Conservation (phyloP, 2,329 filamentous ascomycete genomes). For the Claviceps arundinis region DNA sequence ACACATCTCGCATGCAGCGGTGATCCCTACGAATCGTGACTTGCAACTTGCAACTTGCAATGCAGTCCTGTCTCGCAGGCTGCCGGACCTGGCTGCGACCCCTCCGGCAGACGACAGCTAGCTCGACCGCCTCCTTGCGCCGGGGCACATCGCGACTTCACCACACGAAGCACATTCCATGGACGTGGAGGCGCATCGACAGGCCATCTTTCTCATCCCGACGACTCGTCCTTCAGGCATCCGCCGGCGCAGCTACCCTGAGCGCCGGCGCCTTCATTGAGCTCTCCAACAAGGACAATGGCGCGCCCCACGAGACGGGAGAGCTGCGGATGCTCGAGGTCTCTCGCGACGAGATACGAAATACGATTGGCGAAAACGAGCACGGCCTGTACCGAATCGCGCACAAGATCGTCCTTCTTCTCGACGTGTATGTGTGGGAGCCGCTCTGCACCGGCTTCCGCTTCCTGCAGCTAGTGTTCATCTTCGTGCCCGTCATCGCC, state of each 20-base stretch:
- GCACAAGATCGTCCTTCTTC: constrained; percentile 47
- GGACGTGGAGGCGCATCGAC: constrained; percentile 5
- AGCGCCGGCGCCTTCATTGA: constrained; percentile 45
- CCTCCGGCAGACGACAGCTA: constrained; percentile 16
- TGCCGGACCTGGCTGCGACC: constrained; percentile 31
- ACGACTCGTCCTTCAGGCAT: constrained; percentile 24
- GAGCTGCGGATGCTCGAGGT: constrained; percentile 79
- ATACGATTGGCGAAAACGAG: constrained; percentile 50
- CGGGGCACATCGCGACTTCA: constrained; percentile 15
- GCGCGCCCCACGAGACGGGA: constrained; percentile 44
- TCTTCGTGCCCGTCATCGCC: constrained; percentile 83
- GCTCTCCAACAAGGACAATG: constrained; percentile 42
- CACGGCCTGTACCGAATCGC: constrained; percentile 43
- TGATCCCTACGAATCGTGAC: constrained; percentile 7
- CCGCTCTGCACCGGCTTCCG: constrained; percentile 75
- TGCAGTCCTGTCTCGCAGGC: constrained; percentile 31
- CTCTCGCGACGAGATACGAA: constrained; percentile 65
- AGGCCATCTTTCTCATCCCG: constrained; percentile 2
- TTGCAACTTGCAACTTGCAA: constrained; percentile 19
- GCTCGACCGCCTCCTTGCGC: constrained; percentile 9
- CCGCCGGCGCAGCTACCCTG: constrained; percentile 29
- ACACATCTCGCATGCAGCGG: constrained; percentile 1
- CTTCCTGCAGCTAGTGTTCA: constrained; percentile 74
- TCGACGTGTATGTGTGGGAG: constrained; percentile 68
- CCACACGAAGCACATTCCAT: constrained; percentile 14